Base-by-base conservation (phyloP, 192 early-diverging fungal genomes). In the Podila epicladia region DNA sequence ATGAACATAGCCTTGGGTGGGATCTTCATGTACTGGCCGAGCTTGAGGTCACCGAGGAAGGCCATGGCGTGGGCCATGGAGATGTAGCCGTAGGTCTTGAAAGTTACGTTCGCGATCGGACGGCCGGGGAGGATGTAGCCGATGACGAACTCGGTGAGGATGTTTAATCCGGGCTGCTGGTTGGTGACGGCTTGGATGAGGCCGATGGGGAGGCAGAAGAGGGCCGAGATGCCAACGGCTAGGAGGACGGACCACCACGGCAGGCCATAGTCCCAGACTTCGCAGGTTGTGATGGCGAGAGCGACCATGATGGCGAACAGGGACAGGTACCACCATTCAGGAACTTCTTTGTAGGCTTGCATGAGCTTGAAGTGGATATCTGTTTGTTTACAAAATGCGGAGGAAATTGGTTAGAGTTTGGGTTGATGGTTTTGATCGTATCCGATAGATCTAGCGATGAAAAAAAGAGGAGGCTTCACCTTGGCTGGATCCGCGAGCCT, bases 21-120 rank as follows among this genome's bases (percentile, higher is more conserved):
- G 28, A 95, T 89, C 75, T 95, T 93, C 83, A 92, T 87, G 82
- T 93, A 94, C 64, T 92, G 90, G 0, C 91, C 91, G 84, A 95
- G 82, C 69, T 96, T 96, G 31, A 96, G 77, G 79, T 95, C 94
- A 38, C 69, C 51, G 4, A 93, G 66, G 33, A 97, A 90, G 26
- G 88, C 85, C 38, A 97, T 80, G 55, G 91, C 91, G 84, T 98
- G 95, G 17, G 84, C 70, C 89, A 95, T 90, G 19, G 91, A 83
- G 38, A 85, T 84, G 62, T 84, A 85, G 11, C 86, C 84, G 71
- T 88, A 84, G n/a, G 85, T 86, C 83, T 93, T 93, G 83, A 92
- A 93, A n/a, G 79, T 82, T 65, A 92, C 86, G 58, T 84, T 86
- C 33, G 80, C 82, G 26, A 89, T 80, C 13, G 88, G 86, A 9